A percentile compares a stretch with the other conserved stretches of the same genome.
These are phyloP conservation scores for Leccinum arenicola DNA, from an alignment of 768 basidiomycete species.

Conservation along the genomic window DNA sequence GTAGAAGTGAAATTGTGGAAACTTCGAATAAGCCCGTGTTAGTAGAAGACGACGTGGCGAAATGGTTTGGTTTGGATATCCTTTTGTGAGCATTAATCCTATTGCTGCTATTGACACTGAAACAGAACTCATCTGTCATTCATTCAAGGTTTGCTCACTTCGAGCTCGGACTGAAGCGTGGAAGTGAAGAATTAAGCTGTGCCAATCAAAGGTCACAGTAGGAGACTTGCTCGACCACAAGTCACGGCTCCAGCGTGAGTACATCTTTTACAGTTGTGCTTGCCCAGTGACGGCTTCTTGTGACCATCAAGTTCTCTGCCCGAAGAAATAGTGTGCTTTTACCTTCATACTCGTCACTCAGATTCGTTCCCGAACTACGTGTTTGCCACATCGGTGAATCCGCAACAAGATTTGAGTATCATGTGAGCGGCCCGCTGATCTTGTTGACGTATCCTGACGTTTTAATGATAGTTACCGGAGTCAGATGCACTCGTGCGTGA, in stretches of 20 bases:
- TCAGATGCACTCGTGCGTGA: background rate
- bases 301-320: background rate
- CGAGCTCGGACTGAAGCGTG: background rate
- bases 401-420: background rate
- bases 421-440: background rate
- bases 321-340: background rate
- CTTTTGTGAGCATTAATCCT: background rate
- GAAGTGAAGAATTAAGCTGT: background rate
- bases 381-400: background rate
- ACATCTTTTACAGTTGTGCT: no score
- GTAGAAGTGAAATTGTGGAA: no score
- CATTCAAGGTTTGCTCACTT: background rate
- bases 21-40: no score
- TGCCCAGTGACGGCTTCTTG: background rate
- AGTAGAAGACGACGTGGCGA: background rate
- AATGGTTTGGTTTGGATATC: background rate
- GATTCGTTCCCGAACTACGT: background rate
- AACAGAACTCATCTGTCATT: background rate
- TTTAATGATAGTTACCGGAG: background rate
- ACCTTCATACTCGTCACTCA: background rate
- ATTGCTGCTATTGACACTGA: background rate
- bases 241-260: background rate
- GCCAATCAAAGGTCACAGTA: background rate
- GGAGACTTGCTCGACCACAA: background rate
- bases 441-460: background rate